A percentile compares a stretch with the other conserved stretches of the same genome.
These are phyloP conservation scores for Lactarius sp. DNA, from an alignment of 768 basidiomycete genomes.

Conservation along the genomic window DNA sequence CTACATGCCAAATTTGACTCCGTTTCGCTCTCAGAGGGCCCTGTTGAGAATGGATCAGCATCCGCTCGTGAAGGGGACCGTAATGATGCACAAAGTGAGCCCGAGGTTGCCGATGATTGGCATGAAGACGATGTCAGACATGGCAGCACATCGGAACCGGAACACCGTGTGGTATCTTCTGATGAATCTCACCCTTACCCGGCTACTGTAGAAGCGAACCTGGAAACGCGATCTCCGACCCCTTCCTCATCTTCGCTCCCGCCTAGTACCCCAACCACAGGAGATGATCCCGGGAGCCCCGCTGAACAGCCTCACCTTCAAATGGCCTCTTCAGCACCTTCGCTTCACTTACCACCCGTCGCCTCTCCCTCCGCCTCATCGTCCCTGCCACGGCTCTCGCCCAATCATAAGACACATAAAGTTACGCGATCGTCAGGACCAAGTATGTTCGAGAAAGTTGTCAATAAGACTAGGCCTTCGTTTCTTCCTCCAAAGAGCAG, in stretches of 20 bases:
- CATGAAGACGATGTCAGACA: not conserved
- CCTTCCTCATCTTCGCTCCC: slow-evolving; percentile 11
- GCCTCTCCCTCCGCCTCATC: slow-evolving; percentile 31
- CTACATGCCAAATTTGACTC: slow-evolving; percentile 14
- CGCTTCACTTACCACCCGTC: slow-evolving; percentile 33
- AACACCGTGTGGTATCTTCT: not conserved
- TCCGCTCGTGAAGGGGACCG: not conserved
- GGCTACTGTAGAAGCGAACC: slow-evolving; percentile 1
- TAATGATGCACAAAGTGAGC: not conserved
- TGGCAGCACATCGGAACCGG: not conserved
- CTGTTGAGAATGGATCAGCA: not conserved
- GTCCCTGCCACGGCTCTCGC: slow-evolving; percentile 26
- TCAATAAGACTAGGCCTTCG: slow-evolving; percentile 78
- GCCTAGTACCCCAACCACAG: slow-evolving; percentile 23
- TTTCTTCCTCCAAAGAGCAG: slow-evolving; percentile 81
- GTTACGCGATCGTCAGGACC: slow-evolving; percentile 56
- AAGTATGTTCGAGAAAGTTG: slow-evolving; percentile 68
- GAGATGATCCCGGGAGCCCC: not conserved
- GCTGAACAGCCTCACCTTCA: not conserved
- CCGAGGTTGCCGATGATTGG: not conserved
- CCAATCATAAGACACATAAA: slow-evolving; percentile 34
- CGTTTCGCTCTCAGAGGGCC: slow-evolving; percentile 15
- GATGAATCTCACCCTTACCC: slow-evolving; percentile 6
- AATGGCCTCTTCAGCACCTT: slow-evolving; percentile 23
- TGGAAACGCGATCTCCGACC: slow-evolving; percentile 5